Evolutionary conservation across 345 rosid genomes (phyloP).

Genomic region (Psidium guajava): DNA sequence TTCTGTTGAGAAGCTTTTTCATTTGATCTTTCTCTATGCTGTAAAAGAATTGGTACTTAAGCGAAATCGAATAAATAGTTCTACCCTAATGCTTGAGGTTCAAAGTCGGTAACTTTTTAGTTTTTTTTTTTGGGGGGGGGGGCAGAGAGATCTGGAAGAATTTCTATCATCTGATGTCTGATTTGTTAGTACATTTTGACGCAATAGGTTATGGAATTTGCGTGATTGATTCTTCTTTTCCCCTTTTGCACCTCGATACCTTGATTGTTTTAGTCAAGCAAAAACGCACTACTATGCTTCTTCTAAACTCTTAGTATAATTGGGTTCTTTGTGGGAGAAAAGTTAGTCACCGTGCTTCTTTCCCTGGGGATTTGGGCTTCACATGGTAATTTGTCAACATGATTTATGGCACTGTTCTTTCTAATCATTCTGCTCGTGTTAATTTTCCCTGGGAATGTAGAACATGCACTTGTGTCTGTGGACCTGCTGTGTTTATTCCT

Average conservation of each 20-base stretch:
- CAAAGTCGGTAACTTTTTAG: background rate
- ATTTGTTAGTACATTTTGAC: background rate
- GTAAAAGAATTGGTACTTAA: background rate
- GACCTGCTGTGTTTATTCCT: background rate
- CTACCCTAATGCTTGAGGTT: background rate
- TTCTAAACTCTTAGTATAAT: background rate
- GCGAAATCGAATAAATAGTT: background rate
- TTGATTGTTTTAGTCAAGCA: background rate
- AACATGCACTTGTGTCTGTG: background rate
- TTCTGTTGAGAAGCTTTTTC: slow-evolving; percentile 1
- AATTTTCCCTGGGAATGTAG: background rate
- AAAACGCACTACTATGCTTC: background rate
- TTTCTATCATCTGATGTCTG: background rate
- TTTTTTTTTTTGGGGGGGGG: background rate
- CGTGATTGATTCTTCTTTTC: background rate
- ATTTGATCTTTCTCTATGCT: slow-evolving; percentile 1
- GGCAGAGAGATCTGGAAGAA: background rate
- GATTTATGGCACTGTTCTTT: background rate
- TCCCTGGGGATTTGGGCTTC: background rate
- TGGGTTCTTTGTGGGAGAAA: background rate
- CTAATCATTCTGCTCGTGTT: background rate
- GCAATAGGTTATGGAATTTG: background rate
- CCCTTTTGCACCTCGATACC: background rate
- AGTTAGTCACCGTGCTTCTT: background rate
- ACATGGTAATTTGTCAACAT: background rate